A percentile compares a stretch with the other conserved stretches of the same genome.
These are phyloP conservation scores for Glycyrrhiza uralensis DNA, from an alignment of 306 rosid species.

Conservation along the genomic window DNA sequence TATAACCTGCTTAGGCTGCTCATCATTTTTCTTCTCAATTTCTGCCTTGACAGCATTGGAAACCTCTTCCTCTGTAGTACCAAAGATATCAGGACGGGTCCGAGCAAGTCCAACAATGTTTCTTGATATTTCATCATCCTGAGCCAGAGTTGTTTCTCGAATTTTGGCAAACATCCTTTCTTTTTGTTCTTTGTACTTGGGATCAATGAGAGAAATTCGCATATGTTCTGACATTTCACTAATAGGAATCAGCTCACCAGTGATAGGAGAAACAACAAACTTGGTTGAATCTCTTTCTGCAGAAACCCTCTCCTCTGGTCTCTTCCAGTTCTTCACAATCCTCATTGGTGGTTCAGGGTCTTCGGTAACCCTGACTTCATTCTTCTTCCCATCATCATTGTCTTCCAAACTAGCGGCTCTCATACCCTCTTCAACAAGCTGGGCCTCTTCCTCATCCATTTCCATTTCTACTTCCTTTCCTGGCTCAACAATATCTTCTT, in stretches of 20 bases:
- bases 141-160: constrained; percentile 95
- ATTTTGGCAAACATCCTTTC: constrained; percentile 98
- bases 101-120: constrained; percentile 92
- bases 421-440: constrained; percentile 95
- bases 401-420: constrained; percentile 67
- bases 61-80: constrained; percentile 96
- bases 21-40: constrained; percentile 93
- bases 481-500: constrained; percentile 77
- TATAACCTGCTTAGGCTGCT: constrained; percentile 95
- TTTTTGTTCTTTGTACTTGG: constrained; percentile 93
- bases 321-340: constrained; percentile 97
- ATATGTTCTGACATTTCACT: constrained; percentile 97
- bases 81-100: constrained; percentile 94
- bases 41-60: constrained; percentile 98
- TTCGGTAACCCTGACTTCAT: constrained; percentile 54
- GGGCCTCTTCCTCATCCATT: constrained; percentile 97
- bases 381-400: constrained; percentile 54
- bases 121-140: constrained; percentile 87
- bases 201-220: constrained; percentile 95
- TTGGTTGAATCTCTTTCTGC: constrained; percentile 86
- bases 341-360: constrained; percentile 90
- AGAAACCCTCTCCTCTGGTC: constrained; percentile 86
- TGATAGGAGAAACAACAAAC: constrained; percentile 83
- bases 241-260: constrained; percentile 81
- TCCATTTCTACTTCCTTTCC: constrained; percentile 95